Evolutionary conservation across 768 basidiomycete species (phyloP), one percentile per base, ranked within the genome.

Genomic region (Mycena filopes): DNA sequence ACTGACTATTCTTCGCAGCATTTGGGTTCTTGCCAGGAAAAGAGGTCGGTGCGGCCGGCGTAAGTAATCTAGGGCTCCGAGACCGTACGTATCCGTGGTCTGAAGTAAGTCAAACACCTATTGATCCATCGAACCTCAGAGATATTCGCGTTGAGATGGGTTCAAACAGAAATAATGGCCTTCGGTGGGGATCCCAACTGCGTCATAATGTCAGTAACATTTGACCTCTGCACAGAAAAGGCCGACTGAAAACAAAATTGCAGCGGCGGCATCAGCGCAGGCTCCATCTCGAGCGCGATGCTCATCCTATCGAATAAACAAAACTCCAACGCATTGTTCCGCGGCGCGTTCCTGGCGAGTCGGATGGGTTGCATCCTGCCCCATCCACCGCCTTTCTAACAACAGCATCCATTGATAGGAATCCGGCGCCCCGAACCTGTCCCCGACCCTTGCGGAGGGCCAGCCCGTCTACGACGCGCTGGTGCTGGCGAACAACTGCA

Each of bases 101-200:
- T 23, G 33, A 4, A 38, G n/a, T n/a, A n/a, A n/a, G n/a, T n/a
- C n/a, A n/a, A n/a, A n/a, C n/a, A n/a, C n/a, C n/a, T n/a, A n/a
- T n/a, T n/a, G n/a, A n/a, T n/a, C n/a, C n/a, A n/a, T n/a, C n/a
- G n/a, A n/a, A n/a, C 26, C 8, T 4, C 72, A 84, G 77, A 78
- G 18, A 72, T 55, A 38, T 54, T 77, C 16, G 87, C 84, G 4
- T 71, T 90, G 4, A 72, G 82, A 67, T 90, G 88, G 88, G 79
- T 87, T 1, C 82, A 88, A 57, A 79, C 83, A 56, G 81, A 89
- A 69, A 86, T 89, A 51, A 70, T 67, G 42, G 72, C 76, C 0
- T 90, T 89, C 63, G 87, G 88, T 10, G 88, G 89, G 2, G 85
- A 89, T 72, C 81, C 79, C 13, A 65, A 69, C 0, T 83, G 81